phyloP scores from a whole-genome alignment of 225 moss, liverwort and hornwort genomes.

The Climacium dendroides region DNA sequence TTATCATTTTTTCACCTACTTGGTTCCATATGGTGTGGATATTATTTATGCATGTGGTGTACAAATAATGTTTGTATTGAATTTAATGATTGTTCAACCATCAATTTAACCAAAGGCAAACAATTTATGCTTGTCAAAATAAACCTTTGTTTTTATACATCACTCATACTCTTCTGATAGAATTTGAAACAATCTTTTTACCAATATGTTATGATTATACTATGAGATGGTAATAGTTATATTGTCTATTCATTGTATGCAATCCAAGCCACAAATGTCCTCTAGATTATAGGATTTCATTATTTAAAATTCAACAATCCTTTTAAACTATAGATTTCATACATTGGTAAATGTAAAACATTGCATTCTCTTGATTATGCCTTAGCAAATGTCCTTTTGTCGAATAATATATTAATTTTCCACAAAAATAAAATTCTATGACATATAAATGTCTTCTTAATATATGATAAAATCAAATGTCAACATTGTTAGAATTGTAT shows the following conservation, averaged over 20 bases:
- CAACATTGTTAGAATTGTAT: neutral
- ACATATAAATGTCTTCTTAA: neutral
- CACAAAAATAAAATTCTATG: accelerated
- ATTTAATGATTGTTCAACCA: neutral
- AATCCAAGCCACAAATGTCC: accelerated
- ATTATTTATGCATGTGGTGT: accelerated
- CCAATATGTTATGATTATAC: too few species aligned
- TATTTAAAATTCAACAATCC: neutral
- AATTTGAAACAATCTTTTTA: neutral
- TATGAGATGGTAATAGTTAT: neutral
- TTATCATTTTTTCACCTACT: neutral
- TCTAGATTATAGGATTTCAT: neutral
- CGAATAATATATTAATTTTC: too few species aligned
- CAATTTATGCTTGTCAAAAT: neutral
- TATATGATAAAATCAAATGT: neutral
- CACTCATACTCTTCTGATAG: too few species aligned
- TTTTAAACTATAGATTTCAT: too few species aligned
- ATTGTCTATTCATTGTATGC: neutral
- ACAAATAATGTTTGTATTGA: neutral
- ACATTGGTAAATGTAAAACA: neutral
- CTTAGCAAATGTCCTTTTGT: neutral
- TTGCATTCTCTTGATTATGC: accelerated
- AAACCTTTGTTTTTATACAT: too few species aligned
- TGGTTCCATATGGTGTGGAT: neutral
- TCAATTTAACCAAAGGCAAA: neutral